Evolutionary conservation across 495 filamentous ascomycete species (phyloP), one percentile per base, ranked within the genome.

Genomic region (Penicillium nucicola): DNA sequence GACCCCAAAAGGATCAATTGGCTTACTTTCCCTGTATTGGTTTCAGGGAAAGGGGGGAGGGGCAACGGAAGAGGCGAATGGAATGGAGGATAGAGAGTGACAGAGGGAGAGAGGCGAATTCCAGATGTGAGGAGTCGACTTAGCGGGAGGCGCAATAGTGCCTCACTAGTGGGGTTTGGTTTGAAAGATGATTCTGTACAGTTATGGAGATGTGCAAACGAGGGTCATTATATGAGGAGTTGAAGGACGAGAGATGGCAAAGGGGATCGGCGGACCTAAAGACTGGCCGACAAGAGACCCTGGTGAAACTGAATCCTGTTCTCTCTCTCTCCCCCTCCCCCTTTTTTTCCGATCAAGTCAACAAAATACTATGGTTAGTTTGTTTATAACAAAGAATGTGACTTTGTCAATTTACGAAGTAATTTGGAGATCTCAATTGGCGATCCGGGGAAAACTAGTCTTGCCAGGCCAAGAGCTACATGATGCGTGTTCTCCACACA

Each of bases 61-160:
- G 47, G 39, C 48, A 51, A 22, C 20, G 20, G 20, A 49, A 46
- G 52, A 34, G 40, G 40, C 31, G 39, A 23, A 31, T 9, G 23
- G 39, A 23, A 28, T 20, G 34, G 38, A 33, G 18, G 28, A 31
- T 15, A 35, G 20, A 34, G 30, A 38, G 19, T 31, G 46, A 33
- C 38, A 45, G 22, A 20, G 39, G 30, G 45, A 22, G 18, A 48
- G 23, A 42, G 40, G 48, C 34, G 34, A 47, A 49, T 43, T 41
- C 49, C 50, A 52, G 54, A 57, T 51, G 61, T 58, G 58, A 61
- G 58, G 58, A 64, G 61, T 57, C 60, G 42, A 56, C 54, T 50
- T 39, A 50, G 51, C 46, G 45, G 57, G 47, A 50, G 50, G 48
- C 45, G 56, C 58, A 53, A 51, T 45, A 45, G 20, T 34, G 17